Base-by-base conservation (phyloP, 352 stramenopile species). In the Globisporangium barbulae region DNA sequence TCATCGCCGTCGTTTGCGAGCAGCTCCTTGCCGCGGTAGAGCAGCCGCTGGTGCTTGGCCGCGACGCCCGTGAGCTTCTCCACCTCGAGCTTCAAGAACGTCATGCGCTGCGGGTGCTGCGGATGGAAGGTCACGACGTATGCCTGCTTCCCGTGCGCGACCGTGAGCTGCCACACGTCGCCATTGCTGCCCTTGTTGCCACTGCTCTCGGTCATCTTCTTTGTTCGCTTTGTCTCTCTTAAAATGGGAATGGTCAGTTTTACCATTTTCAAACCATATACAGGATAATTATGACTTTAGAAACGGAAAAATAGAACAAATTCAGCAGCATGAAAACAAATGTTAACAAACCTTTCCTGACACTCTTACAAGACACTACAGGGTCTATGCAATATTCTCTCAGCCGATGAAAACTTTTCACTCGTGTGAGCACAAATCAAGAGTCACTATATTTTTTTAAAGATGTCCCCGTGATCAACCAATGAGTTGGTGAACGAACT, bases 11-110 rank as follows among this genome's bases (percentile, higher is more conserved):
- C 35, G 7, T 8, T 13, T 12, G 33, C 33, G 2, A 37, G 64
- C 21, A 90, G 65, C 52, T 81, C 69, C 47, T 74, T 73, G n/a
- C 81, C 81, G 33, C 71, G 76, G 21, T 78, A 73, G 28, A 91
- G 52, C 15, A 91, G 73, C 25, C 81, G 81, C 66, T 91, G 81
- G 52, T 83, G 75, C 47, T 73, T 66, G 0, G 67, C 44, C 3
- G 64, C 72, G 19, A 91, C 58, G 17, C 77, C 68, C 39, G 79
- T 85, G 12, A 55, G 54, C 41, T 62, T 30, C 12, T 47, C 67
- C 0, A 91, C 64, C 25, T 74, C 21, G 0, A 39, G 30, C 50
- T 84, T 72, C 9, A 91, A 63, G 1, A 55, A 30, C 17, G 64
- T 49, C 4, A 90, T 17, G n/a, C 65, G 66, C 47, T 76, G 53